Evolutionary conservation across 169 alveolate genomes (phyloP), one percentile per base, ranked within the genome.

Genomic region (Theileria equi): DNA sequence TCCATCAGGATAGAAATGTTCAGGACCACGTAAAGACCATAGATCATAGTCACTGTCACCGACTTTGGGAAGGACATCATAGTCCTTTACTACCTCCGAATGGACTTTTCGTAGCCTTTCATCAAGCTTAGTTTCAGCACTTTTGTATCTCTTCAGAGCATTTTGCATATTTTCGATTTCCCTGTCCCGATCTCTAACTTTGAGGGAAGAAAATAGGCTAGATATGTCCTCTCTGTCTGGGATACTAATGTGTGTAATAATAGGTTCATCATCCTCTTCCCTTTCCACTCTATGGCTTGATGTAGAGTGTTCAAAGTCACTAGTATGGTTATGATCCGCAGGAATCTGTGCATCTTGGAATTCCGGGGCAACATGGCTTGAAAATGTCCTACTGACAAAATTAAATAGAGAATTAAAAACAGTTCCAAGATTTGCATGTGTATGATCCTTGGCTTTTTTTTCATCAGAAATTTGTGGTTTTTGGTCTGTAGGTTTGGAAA

Each of bases 21-120:
- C 63, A 2, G 36, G 41, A 3, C 40, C 4, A 23, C 52, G 60
- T 45, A 71, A 36, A 28, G 47, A 62, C 84, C 84, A 74, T 17
- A 74, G 31, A 40, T 74, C 80, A 16, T 64, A 29, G 19, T 44
- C 78, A 5, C 45, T 36, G 23, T 74, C 78, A 32, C 63, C 64
- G 8, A n/a, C 31, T 31, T 23, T 55, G 19, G 73, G 82, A 32
- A 71, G 40, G 26, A 54, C 45, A n/a, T 68, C 80, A n/a, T 31
- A 50, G 17, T 55, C 41, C 2, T 19, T 8, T 7, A 5, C 44
- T 25, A 3, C 2, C 1, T 35, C 23, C 19, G 21, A 23, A 8
- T 60, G 58, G 13, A 35, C 17, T n/a, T 36, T 25, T n/a, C 41
- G 8, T 6, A 71, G 26, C 48, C 43, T 71, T 23, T 32, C 34